Conservation (phyloP, 345 rosid species). For the Citrus mangshanensis region DNA sequence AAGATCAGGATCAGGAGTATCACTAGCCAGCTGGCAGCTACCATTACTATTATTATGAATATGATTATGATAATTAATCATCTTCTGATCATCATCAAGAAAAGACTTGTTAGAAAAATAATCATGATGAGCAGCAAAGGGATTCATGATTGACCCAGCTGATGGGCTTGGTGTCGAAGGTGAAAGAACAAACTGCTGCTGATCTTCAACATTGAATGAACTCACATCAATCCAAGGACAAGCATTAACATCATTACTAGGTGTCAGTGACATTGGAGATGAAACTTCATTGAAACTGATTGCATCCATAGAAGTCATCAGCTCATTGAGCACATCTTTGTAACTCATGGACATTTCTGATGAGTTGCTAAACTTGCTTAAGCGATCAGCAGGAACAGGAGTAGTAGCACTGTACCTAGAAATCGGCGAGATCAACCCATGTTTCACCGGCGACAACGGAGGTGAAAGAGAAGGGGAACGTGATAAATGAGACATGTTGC, state of each 20-base stretch:
- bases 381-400: constrained; percentile 13
- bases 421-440: constrained; percentile 29
- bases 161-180: constrained; percentile 49
- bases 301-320: constrained; percentile 54
- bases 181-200: constrained; percentile 50
- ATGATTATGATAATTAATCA: too few species aligned
- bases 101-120: constrained; percentile 5
- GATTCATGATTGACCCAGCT: constrained; percentile 9
- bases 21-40: not conserved
- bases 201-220: constrained; percentile 22
- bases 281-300: constrained; percentile 43
- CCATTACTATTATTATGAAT: too few species aligned
- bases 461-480: constrained; percentile 60
- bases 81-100: too few species aligned
- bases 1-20: constrained; percentile 59
- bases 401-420: constrained; percentile 17
- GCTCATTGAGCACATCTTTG: constrained; percentile 51
- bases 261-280: constrained; percentile 17
- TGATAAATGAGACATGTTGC: constrained; percentile 49
- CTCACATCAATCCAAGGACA: constrained; percentile 47
- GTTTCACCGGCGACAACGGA: constrained; percentile 69
- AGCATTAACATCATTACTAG: not conserved
- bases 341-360: constrained; percentile 32
- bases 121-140: constrained; percentile 9
- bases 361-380: constrained; percentile 27